Evolutionary conservation across 352 stramenopile species (phyloP).

Genomic region (Phytophthora hibernalis): DNA sequence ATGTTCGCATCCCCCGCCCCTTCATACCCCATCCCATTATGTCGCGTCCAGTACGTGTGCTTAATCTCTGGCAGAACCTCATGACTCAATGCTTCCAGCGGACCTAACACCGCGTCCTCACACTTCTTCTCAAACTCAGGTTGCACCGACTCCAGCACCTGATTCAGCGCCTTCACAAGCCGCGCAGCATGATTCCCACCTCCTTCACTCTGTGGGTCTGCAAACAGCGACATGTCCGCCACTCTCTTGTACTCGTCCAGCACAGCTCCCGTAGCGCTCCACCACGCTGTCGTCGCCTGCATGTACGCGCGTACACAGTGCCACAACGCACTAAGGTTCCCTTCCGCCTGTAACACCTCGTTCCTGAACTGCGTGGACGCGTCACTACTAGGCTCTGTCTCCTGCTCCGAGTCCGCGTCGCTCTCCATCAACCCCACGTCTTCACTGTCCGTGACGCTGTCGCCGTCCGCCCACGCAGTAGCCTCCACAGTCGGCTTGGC

Average conservation of each 20-base stretch:
- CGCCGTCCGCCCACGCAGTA: slow-evolving; percentile 57
- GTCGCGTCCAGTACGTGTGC: slow-evolving; percentile 77
- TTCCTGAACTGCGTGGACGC: slow-evolving; percentile 69
- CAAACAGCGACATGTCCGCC: slow-evolving; percentile 59
- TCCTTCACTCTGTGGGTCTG: slow-evolving; percentile 9
- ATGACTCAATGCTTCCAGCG: slow-evolving; percentile 49
- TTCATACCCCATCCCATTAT: slow-evolving; percentile 36
- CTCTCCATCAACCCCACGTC: slow-evolving; percentile 53
- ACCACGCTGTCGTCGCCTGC: slow-evolving; percentile 75
- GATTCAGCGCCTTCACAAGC: slow-evolving; percentile 39
- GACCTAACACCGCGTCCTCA: slow-evolving; percentile 50
- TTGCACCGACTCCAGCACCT: slow-evolving; percentile 47
- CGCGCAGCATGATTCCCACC: slow-evolving; percentile 24
- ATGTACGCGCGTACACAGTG: slow-evolving; percentile 73
- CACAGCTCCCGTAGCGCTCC: slow-evolving; percentile 53
- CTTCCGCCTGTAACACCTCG: slow-evolving; percentile 76
- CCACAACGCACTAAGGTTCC: slow-evolving; percentile 76
- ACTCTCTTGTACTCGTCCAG: slow-evolving; percentile 74
- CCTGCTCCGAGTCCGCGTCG: slow-evolving; percentile 31
- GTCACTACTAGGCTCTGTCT: slow-evolving; percentile 13
- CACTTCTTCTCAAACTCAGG: slow-evolving; percentile 54
- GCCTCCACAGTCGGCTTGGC: slow-evolving; percentile 42
- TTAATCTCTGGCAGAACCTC: slow-evolving; percentile 77
- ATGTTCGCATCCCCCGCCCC: slow-evolving; percentile 40
- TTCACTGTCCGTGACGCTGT: slow-evolving; percentile 71